These are phyloP conservation scores for Cryptococcus floricola DNA, from an alignment of 1,284 basidiomycete genomes.

Conservation along the genomic window DNA sequence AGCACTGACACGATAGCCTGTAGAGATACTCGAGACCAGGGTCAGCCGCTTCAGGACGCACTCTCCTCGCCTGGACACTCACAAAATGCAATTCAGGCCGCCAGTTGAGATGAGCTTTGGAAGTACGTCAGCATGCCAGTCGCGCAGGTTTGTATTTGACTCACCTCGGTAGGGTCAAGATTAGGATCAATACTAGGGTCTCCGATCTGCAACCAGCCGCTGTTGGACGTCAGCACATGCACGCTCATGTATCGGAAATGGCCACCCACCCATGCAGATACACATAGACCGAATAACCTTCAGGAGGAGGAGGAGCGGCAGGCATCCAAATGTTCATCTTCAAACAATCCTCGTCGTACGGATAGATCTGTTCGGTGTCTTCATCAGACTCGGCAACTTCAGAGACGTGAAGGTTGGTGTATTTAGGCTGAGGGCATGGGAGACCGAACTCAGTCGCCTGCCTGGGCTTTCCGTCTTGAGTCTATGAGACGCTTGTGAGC, in stretches of 20 bases:
- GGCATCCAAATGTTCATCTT: constrained; percentile 13
- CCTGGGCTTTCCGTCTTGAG: background rate
- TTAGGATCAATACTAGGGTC: constrained; percentile 10
- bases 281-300: constrained; percentile 6
- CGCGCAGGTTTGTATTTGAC: background rate
- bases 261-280: constrained; percentile 10
- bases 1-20: constrained; percentile 7
- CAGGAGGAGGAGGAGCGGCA: constrained; percentile 2
- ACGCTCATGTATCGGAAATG: too few species aligned
- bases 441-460: constrained; percentile 5
- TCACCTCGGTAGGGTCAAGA: constrained; percentile 9
- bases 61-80: too few species aligned
- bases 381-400: constrained; percentile 4
- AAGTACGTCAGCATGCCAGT: too few species aligned
- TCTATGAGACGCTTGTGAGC: too few species aligned
- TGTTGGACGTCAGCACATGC: background rate
- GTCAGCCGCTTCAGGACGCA: too few species aligned
- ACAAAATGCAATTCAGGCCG: too few species aligned
- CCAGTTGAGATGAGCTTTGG: too few species aligned
- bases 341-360: constrained; percentile 13
- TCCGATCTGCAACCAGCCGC: constrained; percentile 13
- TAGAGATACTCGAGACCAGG: too few species aligned
- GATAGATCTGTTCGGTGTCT: background rate
- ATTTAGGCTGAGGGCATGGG: constrained; percentile 10
- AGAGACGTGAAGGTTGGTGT: constrained; percentile 8